Percentiles rank a stretch among this genome's conserved stretches.
phyloP scores from a whole-genome alignment of 75 land plant species.

The Pinus taeda region DNA sequence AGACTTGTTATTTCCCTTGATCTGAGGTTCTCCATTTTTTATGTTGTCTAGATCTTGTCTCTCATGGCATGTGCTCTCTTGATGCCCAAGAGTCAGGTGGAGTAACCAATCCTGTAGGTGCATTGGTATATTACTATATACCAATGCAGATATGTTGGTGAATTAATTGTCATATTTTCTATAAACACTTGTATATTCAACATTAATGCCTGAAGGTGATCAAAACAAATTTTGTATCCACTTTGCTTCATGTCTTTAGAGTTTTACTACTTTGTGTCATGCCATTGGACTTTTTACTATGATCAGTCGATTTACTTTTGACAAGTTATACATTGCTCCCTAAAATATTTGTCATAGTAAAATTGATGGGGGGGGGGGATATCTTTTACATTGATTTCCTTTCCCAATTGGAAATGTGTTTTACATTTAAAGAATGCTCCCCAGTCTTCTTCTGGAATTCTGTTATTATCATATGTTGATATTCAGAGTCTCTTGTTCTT shows the following conservation, averaged over 20 bases:
- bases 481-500: no score
- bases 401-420: no score
- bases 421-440: no score
- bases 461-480: no score
- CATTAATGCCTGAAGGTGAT: background rate
- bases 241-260: background rate
- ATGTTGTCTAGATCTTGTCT: background rate
- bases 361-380: no score
- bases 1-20: background rate
- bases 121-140: background rate
- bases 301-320: no score
- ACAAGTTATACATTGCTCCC: no score
- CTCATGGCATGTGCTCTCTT: background rate
- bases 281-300: no score
- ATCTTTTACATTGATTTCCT: no score
- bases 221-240: background rate
- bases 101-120: background rate
- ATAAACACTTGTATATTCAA: background rate
- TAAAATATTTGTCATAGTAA: no score
- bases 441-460: no score
- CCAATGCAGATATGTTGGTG: background rate
- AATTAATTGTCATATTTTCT: background rate
- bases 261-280: no score
- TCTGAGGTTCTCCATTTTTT: background rate
- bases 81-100: background rate